A percentile compares a stretch with the other conserved stretches of the same genome.
Evolutionary conservation across 2,329 filamentous ascomycete genomes (phyloP).

Genomic region (Periconia sp.): DNA sequence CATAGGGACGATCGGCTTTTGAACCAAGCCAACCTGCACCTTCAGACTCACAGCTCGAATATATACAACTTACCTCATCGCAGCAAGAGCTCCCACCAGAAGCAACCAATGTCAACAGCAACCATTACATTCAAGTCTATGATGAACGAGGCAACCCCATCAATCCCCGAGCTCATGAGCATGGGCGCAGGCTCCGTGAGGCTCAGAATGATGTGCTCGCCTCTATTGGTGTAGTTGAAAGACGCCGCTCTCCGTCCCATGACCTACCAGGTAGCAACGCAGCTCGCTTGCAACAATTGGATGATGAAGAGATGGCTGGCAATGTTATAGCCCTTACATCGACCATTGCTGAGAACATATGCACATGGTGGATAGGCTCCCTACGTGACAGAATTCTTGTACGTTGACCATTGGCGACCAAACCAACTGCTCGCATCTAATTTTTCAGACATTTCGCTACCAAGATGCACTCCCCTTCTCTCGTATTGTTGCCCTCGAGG

Average conservation of each 20-base stretch:
- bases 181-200: conserved; percentile 44
- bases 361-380: conserved; percentile 40
- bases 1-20: conserved; percentile 46
- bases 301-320: conserved; percentile 33
- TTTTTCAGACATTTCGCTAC: conserved; percentile 31
- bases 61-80: conserved; percentile 28
- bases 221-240: conserved; percentile 51
- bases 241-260: conserved; percentile 30
- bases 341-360: conserved; percentile 28
- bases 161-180: conserved; percentile 44
- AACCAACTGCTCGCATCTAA: neutral
- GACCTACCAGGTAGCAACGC: conserved; percentile 29
- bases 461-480: conserved; percentile 22
- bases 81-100: conserved; percentile 25
- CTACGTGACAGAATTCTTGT: conserved; percentile 32
- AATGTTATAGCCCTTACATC: conserved; percentile 25
- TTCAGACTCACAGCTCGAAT: conserved; percentile 21
- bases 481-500: conserved; percentile 29
- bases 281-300: conserved; percentile 30
- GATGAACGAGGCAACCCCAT: conserved; percentile 49
- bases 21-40: conserved; percentile 32
- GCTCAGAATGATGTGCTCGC: conserved; percentile 53
- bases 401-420: neutral
- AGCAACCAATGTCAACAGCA: conserved; percentile 25
- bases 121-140: conserved; percentile 44